These are phyloP conservation scores for Cryphonectria naterciae DNA, from an alignment of 2,329 filamentous ascomycete genomes.

Conservation along the genomic window DNA sequence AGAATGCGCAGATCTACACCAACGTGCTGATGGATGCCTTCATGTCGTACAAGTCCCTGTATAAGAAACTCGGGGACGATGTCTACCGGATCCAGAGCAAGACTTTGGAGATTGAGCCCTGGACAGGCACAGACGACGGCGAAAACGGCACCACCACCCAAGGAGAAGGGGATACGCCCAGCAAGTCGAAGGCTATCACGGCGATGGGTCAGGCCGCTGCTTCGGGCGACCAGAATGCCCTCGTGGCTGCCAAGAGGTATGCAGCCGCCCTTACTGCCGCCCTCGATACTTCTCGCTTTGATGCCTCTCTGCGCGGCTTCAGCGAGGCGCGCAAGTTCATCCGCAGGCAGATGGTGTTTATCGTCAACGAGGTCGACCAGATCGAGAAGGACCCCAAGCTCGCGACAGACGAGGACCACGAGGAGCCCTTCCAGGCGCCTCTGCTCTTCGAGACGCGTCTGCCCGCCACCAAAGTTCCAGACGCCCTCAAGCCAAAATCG, in stretches of 20 bases:
- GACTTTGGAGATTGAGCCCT: slow-evolving; percentile 3
- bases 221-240: background rate
- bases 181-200: background rate
- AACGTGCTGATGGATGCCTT: slow-evolving; percentile 8
- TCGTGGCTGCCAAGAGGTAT: background rate
- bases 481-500: background rate
- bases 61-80: background rate
- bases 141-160: background rate
- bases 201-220: background rate
- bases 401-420: slow-evolving; percentile 5
- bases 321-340: slow-evolving; percentile 3
- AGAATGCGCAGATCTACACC: slow-evolving; percentile 11
- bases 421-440: slow-evolving; percentile 7
- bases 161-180: background rate
- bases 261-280: background rate
- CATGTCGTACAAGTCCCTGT: slow-evolving; percentile 4
- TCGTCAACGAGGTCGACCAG: slow-evolving; percentile 8
- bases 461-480: background rate
- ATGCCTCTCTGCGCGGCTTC: background rate
- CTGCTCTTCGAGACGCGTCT: slow-evolving; percentile 8
- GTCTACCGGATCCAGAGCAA: slow-evolving; percentile 7
- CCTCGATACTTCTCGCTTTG: background rate
- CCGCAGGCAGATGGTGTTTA: slow-evolving; percentile 4
- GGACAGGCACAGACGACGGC: background rate
- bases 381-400: slow-evolving; percentile 10